phyloP scores from a whole-genome alignment of 163 green algal species.

The Prototheca wickerhamii region DNA sequence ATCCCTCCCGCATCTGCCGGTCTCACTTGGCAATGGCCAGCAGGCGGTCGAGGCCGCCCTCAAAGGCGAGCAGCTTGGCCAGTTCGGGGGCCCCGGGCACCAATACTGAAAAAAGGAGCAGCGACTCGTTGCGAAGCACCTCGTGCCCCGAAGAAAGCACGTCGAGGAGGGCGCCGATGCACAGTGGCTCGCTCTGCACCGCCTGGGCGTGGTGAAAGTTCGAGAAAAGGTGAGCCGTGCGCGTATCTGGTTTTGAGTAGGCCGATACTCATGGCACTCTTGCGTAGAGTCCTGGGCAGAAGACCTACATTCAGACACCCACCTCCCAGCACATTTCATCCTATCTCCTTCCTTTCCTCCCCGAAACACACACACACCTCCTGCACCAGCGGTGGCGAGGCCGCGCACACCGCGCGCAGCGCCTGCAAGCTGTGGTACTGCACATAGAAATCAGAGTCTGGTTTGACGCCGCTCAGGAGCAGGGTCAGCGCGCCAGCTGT shows the following conservation, averaged over 20 bases:
- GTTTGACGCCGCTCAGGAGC: neutral
- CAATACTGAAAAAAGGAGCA: slow-evolving; percentile 73
- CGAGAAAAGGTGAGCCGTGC: too few species aligned
- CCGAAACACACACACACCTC: neutral
- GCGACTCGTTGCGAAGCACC: slow-evolving; percentile 66
- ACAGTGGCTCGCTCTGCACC: neutral
- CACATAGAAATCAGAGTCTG: neutral
- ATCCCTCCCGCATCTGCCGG: slow-evolving; percentile 3
- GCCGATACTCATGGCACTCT: too few species aligned
- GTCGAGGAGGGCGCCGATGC: neutral
- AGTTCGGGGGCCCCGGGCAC: slow-evolving; percentile 57
- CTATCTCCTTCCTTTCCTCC: too few species aligned
- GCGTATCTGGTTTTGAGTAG: too few species aligned
- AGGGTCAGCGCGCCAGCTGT: neutral
- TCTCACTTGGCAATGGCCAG: slow-evolving; percentile 54
- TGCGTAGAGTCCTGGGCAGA: too few species aligned
- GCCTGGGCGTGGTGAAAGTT: neutral
- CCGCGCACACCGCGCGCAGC: neutral
- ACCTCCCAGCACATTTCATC: too few species aligned
- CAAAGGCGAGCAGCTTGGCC: slow-evolving; percentile 80
- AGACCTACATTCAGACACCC: too few species aligned
- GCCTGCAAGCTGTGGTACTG: slow-evolving; percentile 4
- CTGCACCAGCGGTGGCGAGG: neutral
- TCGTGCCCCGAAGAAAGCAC: slow-evolving; percentile 35
- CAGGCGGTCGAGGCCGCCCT: slow-evolving; percentile 76